Conservation (phyloP, 2,329 filamentous ascomycete species). For the Cladosporium cucumerinum region DNA sequence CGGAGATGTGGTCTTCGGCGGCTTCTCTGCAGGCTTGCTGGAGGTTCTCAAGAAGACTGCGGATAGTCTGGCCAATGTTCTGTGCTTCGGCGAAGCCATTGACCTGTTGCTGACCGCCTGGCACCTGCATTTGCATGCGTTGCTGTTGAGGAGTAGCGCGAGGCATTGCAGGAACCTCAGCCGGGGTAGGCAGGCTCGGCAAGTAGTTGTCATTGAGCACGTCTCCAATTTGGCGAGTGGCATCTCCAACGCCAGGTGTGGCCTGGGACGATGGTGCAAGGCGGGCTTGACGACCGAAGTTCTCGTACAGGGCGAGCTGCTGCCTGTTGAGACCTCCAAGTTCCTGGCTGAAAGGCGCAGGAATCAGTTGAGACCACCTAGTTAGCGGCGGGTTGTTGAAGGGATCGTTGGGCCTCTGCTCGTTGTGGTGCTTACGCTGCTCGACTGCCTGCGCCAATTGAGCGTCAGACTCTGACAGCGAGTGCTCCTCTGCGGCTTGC, state of each 20-base stretch:
- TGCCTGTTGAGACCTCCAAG: constrained; percentile 81
- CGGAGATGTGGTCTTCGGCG: constrained; percentile 56
- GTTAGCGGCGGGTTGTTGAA: constrained; percentile 79
- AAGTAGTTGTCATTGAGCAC: constrained; percentile 60
- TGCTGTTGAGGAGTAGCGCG: constrained; percentile 54
- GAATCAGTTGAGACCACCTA: constrained; percentile 90
- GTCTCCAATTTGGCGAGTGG: constrained; percentile 59
- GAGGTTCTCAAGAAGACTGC: constrained; percentile 55
- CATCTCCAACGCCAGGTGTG: constrained; percentile 44
- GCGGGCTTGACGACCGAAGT: constrained; percentile 84
- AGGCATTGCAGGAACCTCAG: constrained; percentile 59
- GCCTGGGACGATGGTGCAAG: constrained; percentile 47
- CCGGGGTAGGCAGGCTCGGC: constrained; percentile 60
- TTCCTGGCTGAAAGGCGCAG: constrained; percentile 85
- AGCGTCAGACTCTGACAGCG: constrained; percentile 90
- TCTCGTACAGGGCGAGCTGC: constrained; percentile 93
- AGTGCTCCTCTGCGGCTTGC: constrained; percentile 89
- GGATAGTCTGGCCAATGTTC: constrained; percentile 52
- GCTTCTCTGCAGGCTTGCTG: constrained; percentile 56
- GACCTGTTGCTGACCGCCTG: constrained; percentile 43
- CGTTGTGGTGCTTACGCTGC: constrained; percentile 69
- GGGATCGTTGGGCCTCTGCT: constrained; percentile 73
- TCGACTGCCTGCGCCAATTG: constrained; percentile 81
- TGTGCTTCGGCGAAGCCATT: constrained; percentile 60
- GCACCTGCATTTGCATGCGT: constrained; percentile 39